Conservation (phyloP, 768 basidiomycete genomes). For the Mycena filopes region DNA sequence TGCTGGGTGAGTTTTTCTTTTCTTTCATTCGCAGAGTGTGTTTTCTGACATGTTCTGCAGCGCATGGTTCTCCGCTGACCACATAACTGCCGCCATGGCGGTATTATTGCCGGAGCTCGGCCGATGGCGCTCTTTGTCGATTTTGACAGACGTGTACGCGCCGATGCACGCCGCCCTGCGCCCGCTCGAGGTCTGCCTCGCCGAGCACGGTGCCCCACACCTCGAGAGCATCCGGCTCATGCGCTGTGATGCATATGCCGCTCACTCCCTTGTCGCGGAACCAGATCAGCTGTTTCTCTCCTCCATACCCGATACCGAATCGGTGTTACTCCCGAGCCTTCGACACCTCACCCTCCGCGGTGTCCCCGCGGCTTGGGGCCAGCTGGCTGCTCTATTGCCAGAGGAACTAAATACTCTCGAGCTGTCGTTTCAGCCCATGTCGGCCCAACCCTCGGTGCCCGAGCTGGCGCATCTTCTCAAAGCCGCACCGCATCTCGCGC, state of each 20-base stretch:
- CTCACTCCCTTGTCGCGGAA: constrained; percentile 52
- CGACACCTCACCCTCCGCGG: constrained; percentile 63
- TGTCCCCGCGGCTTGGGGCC: constrained; percentile 66
- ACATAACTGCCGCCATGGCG: too few species aligned
- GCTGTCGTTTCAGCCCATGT: constrained; percentile 61
- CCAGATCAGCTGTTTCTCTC: constrained; percentile 51
- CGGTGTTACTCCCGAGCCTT: constrained; percentile 55
- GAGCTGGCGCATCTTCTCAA: constrained; percentile 57
- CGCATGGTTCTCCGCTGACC: too few species aligned
- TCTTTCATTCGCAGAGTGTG: too few species aligned
- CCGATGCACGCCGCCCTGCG: too few species aligned
- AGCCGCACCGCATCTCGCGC: constrained; percentile 51
- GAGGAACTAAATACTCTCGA: constrained; percentile 50
- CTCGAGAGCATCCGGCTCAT: constrained; percentile 38
- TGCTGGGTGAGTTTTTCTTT: constrained; percentile 49
- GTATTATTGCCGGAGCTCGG: too few species aligned
- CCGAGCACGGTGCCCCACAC: too few species aligned
- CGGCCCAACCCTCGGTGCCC: constrained; percentile 61
- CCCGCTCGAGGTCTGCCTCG: too few species aligned
- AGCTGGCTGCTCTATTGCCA: constrained; percentile 48
- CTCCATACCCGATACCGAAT: constrained; percentile 35
- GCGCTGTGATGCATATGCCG: constrained; percentile 68
- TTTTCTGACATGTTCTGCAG: too few species aligned
- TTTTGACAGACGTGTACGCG: too few species aligned
- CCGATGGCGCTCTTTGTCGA: too few species aligned